A percentile compares a stretch with the other conserved stretches of the same genome.
Evolutionary conservation across 192 early-diverging fungal species (phyloP).

Genomic region (Entomortierella chlamydospora): DNA sequence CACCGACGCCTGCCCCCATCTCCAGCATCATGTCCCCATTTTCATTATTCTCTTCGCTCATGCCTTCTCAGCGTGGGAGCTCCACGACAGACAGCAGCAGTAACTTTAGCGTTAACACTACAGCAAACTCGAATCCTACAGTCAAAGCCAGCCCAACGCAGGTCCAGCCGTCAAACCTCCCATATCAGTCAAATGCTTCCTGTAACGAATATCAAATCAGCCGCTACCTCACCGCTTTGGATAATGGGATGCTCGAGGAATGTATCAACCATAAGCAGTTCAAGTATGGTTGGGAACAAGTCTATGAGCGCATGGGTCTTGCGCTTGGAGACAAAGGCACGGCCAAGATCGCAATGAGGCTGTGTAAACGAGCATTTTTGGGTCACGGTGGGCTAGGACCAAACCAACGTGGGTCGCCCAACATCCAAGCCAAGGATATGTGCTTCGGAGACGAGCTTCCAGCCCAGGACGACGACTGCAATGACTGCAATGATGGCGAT

Average conservation of each 20-base stretch:
- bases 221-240: slow-evolving; percentile 16
- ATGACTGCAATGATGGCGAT: neutral
- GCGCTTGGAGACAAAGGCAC: slow-evolving; percentile 37
- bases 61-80: neutral
- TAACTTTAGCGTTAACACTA: neutral
- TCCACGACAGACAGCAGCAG: neutral
- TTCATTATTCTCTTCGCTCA: neutral
- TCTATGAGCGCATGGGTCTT: slow-evolving; percentile 43
- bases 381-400: slow-evolving; percentile 16
- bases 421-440: slow-evolving; percentile 6
- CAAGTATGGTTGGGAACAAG: slow-evolving; percentile 32
- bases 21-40: neutral
- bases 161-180: neutral
- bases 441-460: slow-evolving; percentile 12
- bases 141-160: neutral
- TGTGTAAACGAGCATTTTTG: slow-evolving; percentile 32
- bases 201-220: neutral
- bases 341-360: slow-evolving; percentile 23
- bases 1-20: neutral
- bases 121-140: neutral
- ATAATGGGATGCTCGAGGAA: slow-evolving; percentile 41
- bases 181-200: neutral
- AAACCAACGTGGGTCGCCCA: slow-evolving; percentile 9
- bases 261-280: slow-evolving; percentile 39
- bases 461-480: neutral